A percentile compares a stretch with the other conserved stretches of the same genome.
These are phyloP conservation scores for Cladobotryum mycophilum DNA, from an alignment of 2,329 filamentous ascomycete species.

Conservation along the genomic window DNA sequence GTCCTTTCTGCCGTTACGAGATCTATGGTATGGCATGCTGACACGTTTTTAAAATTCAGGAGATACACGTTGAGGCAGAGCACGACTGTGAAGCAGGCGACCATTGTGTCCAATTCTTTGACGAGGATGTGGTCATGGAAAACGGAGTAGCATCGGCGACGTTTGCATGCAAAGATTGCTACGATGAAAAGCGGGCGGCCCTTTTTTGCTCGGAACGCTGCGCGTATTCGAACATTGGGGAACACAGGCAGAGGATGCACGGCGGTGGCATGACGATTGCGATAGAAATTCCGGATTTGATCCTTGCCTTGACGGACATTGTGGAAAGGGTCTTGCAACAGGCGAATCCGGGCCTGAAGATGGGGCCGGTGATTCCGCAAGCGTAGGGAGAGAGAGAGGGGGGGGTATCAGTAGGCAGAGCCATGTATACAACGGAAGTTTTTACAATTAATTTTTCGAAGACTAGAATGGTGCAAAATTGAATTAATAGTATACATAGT, in stretches of 20 bases:
- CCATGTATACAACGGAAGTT: neutral
- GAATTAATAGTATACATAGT: no score
- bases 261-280: constrained; percentile 20
- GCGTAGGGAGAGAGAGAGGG: constrained; percentile 2
- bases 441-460: neutral
- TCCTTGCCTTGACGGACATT: constrained; percentile 19
- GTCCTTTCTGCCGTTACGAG: constrained; percentile 13
- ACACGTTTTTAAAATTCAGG: constrained; percentile 23
- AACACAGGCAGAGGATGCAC: constrained; percentile 31
- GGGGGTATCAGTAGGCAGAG: neutral
- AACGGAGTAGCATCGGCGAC: constrained; percentile 21
- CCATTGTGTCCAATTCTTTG: constrained; percentile 33
- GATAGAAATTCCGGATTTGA: constrained; percentile 18
- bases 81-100: constrained; percentile 38
- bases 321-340: constrained; percentile 23
- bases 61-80: constrained; percentile 30
- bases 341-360: constrained; percentile 28
- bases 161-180: constrained; percentile 38
- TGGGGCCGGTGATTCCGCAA: constrained; percentile 15
- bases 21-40: constrained; percentile 14
- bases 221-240: constrained; percentile 34
- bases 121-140: constrained; percentile 37
- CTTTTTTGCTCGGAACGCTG: constrained; percentile 39
- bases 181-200: constrained; percentile 29
- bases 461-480: no score